phyloP scores from a whole-genome alignment of 2,329 filamentous ascomycete species.

The Ascochyta clinopodiicola region DNA sequence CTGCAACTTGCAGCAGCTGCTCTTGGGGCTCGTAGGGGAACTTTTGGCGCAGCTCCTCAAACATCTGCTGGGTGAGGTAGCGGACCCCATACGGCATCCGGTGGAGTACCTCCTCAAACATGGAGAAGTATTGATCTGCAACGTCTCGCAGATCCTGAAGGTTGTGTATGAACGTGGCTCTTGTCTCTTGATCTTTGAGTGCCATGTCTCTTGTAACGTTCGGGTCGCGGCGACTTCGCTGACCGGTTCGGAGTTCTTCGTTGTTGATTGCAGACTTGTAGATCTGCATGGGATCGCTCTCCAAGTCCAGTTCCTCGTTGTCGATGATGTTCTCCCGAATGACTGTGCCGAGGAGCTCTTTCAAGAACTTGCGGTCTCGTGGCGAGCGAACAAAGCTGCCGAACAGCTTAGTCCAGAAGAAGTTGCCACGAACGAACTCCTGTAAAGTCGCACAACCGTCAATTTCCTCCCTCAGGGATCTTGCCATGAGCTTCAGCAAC shows the following conservation, averaged over 20 bases:
- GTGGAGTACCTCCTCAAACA: conserved; percentile 81
- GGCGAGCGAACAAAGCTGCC: conserved; percentile 89
- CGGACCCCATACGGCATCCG: conserved; percentile 93
- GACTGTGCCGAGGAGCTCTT: conserved; percentile 82
- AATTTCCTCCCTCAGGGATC: conserved; percentile 85
- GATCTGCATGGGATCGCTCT: conserved; percentile 97
- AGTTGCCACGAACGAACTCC: conserved; percentile 87
- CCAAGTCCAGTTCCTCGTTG: conserved; percentile 86
- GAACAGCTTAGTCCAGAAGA: conserved; percentile 90
- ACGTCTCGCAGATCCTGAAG: conserved; percentile 93
- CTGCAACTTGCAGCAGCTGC: conserved; percentile 80
- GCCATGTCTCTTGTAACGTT: conserved; percentile 91
- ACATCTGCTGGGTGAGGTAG: conserved; percentile 85
- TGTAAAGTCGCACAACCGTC: conserved; percentile 75
- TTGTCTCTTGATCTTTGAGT: conserved; percentile 93
- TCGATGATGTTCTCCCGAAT: conserved; percentile 93
- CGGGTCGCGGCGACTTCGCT: conserved; percentile 77
- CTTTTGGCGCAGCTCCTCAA: conserved; percentile 75
- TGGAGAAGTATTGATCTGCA: conserved; percentile 84
- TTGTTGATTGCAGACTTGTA: conserved; percentile 96
- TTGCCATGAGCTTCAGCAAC: conserved; percentile 82
- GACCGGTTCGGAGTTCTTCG: conserved; percentile 90
- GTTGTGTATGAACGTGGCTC: conserved; percentile 91
- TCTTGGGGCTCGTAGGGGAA: conserved; percentile 83
- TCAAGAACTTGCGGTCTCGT: conserved; percentile 88